phyloP scores from a whole-genome alignment of 495 filamentous ascomycete species.

The Aspergillus indologenus region DNA sequence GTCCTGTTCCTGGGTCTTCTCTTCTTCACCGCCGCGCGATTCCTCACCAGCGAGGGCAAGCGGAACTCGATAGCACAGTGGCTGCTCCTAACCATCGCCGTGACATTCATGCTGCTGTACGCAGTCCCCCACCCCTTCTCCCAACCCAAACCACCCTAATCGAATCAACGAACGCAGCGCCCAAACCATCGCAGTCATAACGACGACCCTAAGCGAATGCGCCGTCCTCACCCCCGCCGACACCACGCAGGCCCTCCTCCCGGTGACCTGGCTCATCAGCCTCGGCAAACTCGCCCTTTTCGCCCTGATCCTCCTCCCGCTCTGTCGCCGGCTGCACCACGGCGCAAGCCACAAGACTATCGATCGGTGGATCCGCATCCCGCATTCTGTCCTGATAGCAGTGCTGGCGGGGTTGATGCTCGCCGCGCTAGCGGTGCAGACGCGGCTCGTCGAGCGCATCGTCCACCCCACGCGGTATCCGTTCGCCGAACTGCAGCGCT shows the following conservation, averaged over 20 bases:
- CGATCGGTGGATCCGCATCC: conserved; percentile 5
- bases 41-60: conserved; percentile 11
- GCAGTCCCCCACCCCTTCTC: neutral
- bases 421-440: conserved; percentile 7
- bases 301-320: conserved; percentile 16
- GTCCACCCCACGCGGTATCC: neutral
- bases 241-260: neutral
- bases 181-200: conserved; percentile 10
- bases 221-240: conserved; percentile 1
- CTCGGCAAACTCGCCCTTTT: conserved; percentile 7
- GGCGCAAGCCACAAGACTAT: conserved; percentile 2
- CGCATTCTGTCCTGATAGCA: conserved; percentile 7
- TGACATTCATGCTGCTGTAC: conserved; percentile 16
- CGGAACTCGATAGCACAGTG: conserved; percentile 3
- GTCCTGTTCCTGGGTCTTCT: conserved; percentile 11
- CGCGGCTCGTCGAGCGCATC: conserved; percentile 6
- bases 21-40: neutral
- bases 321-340: conserved; percentile 17
- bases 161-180: conserved; percentile 7
- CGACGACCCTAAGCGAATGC: conserved; percentile 14
- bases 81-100: conserved; percentile 12
- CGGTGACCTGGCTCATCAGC: conserved; percentile 10
- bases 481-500: neutral
- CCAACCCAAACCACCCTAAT: neutral
- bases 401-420: conserved; percentile 14